Evolutionary conservation across 148 eudicot species (phyloP).

Genomic region (Vaccinium macrocarpon): DNA sequence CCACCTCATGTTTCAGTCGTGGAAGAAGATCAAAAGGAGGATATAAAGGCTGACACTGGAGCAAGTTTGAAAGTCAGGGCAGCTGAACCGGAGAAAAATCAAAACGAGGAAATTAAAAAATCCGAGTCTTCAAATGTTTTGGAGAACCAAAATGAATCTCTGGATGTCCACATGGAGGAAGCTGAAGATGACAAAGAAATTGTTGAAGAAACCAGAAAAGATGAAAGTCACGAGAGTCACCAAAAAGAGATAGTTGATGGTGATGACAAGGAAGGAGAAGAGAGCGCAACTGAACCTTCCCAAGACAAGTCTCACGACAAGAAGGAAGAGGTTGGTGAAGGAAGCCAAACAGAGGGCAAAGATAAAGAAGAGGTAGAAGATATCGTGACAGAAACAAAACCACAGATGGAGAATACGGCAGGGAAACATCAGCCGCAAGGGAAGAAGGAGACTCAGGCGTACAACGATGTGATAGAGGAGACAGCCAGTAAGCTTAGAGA

Average conservation of each 20-base stretch:
- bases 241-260: not conserved
- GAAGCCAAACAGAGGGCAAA: not conserved
- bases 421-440: not conserved
- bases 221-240: not conserved
- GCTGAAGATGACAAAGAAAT: not conserved
- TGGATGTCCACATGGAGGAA: not conserved
- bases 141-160: not conserved
- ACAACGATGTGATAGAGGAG: constrained; percentile 38
- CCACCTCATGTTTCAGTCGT: not conserved
- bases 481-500: constrained; percentile 31
- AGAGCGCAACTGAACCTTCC: not conserved
- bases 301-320: not conserved
- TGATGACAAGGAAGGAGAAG: constrained; percentile 9
- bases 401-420: not conserved
- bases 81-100: not conserved
- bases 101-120: not conserved
- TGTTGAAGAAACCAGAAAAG: constrained; percentile 7
- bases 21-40: constrained; percentile 14
- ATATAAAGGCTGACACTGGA: not conserved
- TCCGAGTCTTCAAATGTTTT: not conserved
- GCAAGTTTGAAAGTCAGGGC: not conserved
- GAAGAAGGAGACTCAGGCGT: constrained; percentile 21
- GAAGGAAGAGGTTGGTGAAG: constrained; percentile 6
- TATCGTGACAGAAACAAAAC: not conserved
- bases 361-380: not conserved